Base-by-base conservation (phyloP, 805 yeast genomes). In the Saccharomycodes ludwigii region DNA sequence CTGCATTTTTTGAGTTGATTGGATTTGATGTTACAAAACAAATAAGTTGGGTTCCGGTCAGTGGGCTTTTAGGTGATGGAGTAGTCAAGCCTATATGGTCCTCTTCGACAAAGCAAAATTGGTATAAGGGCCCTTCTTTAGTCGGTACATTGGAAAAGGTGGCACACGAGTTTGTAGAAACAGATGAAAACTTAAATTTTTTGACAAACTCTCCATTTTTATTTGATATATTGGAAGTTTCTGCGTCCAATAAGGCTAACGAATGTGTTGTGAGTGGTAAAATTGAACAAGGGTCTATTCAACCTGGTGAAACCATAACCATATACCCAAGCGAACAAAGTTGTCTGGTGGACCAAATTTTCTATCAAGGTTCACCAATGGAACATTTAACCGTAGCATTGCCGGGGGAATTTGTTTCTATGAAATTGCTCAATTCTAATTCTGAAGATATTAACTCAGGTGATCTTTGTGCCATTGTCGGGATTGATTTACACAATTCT, bases 31-130 rank as follows among this genome's bases (percentile, higher is more conserved):
- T 66, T 34, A 76, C 76, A 58, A 76, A 76, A 26, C 88, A 85
- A 48, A 73, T 91, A 30, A 56, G 70, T 13, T 81, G 74, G 66
- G 83, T 88, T 82, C 97, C 98, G 21, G 95, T 86, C 33, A 81
- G 95, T 15, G 96, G 96, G 32, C 81, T 66, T 62, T 79, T 94
- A 27, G 97, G 97, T 46, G 94, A 86, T 37, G 96, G 96, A 45
- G 71, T 91, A 58, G 33, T 34, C 4, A 27, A 26, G 17, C 10
- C 11, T 15, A 23, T 6, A 10, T 34, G 9, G 29, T 12, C 20
- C 4, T 81, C 80, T 60, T 94, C 84, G 30, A 72, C 82, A 37
- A 78, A 85, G 27, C 77, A 84, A 50, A 79, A 93, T 37, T 88
- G 96, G 96, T 88, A 86, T 64, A 57, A 57, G 12, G 97, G 97